A percentile compares a stretch with the other conserved stretches of the same genome.
These are phyloP conservation scores for Allomyces javanicus DNA, from an alignment of 192 early-diverging fungal genomes.

Conservation along the genomic window DNA sequence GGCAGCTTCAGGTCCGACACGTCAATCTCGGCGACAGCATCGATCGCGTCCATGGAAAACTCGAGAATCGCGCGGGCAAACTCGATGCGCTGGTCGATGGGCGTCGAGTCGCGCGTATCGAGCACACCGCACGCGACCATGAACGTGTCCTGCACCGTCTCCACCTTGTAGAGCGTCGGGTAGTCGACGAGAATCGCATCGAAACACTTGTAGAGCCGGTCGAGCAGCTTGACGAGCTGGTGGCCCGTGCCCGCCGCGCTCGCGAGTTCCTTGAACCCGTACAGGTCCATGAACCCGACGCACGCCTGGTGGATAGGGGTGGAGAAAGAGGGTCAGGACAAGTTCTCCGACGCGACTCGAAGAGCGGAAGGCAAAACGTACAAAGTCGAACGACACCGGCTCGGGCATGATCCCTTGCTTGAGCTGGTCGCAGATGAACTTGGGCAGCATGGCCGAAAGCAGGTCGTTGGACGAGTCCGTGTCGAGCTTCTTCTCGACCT, in stretches of 20 bases:
- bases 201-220: conserved; percentile 22
- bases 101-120: neutral
- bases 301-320: neutral
- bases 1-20: neutral
- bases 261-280: neutral
- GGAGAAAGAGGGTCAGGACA: too few relatives aligned
- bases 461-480: conserved; percentile 20
- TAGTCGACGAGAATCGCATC: conserved; percentile 21
- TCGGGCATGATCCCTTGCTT: neutral
- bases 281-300: neutral
- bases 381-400: neutral
- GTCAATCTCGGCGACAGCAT: neutral
- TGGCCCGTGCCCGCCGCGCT: neutral
- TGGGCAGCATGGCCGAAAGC: conserved; percentile 21
- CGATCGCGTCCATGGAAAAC: neutral
- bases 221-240: conserved; percentile 20
- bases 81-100: neutral
- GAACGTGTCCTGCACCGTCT: conserved; percentile 8
- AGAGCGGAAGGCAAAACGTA: too few relatives aligned
- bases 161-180: conserved; percentile 21
- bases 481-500: conserved; percentile 6
- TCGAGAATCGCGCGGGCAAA: neutral
- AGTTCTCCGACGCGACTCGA: too few relatives aligned
- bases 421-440: neutral
- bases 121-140: neutral